Base-by-base conservation (phyloP, 2,329 filamentous ascomycete genomes). In the Neobulgaria alba region DNA sequence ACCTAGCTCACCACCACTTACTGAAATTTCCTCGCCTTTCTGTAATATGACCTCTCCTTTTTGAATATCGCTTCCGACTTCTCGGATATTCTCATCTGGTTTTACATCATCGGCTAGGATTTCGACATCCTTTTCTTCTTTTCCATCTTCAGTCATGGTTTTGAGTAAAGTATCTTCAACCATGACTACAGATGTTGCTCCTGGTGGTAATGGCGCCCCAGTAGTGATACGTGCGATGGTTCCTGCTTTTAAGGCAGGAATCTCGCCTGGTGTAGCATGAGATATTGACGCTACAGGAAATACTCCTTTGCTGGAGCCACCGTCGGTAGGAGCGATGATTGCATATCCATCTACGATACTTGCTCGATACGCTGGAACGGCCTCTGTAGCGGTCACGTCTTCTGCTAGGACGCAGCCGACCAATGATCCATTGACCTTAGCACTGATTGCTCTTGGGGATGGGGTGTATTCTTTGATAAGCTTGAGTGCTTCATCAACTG, bases 281-380 rank as follows among this genome's bases (percentile, higher is more conserved):
- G 88, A 93, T 10, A 96, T 72, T 0, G 85, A 82, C 1, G 82
- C 79, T 10, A 98, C 90, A 0, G 90, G 88, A 57, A 92, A 96
- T 1, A 81, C 65, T 0, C 90, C 89, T 53, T 82, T 85, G 36
- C 85, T 74, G 36, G 73, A 77, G 0, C 59, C 58, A 1, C 73
- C 77, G 30, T 77, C 68, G 20, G 66, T 65, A 39, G 73, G 72
- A 4, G 77, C 81, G 29, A 89, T 78, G 0, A 94, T 75, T 2
- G 92, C 92, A 57, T 98, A 98, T 1, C 92, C 92, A 61, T 98
- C 92, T 1, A 98, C 92, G 30, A 95, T 96, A 58, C 90, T 96
- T 14, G 92, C 92, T 43, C 88, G 73, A 64, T 94, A 98, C 0
- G 90, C 92, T 0, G 92, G 92, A 0, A 98, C 92, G 5, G 82